phyloP scores from a whole-genome alignment of 345 rosid species.

The Ailanthus altissimus region DNA sequence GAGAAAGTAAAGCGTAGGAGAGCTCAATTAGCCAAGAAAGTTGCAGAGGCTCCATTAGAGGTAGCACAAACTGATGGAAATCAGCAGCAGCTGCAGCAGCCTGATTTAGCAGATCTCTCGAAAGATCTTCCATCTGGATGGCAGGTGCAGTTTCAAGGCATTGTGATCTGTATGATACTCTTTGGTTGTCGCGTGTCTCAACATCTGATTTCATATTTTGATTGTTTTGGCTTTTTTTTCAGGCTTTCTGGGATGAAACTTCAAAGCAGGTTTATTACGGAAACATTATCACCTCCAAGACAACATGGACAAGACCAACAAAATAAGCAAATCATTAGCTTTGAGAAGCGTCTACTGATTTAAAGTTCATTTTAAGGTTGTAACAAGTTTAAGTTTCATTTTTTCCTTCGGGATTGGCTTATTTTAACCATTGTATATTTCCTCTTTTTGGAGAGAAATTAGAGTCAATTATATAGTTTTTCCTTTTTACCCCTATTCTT shows the following conservation, averaged over 20 bases:
- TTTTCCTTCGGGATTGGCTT: too few relatives aligned
- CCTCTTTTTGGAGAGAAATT: neutral
- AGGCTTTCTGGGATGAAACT: slow-evolving; percentile 65
- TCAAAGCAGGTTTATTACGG: slow-evolving; percentile 67
- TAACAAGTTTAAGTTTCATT: neutral
- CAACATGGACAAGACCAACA: slow-evolving; percentile 62
- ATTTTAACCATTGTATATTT: neutral
- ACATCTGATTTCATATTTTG: neutral
- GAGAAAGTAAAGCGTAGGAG: slow-evolving; percentile 82
- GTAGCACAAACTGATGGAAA: slow-evolving; percentile 26
- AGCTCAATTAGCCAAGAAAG: slow-evolving; percentile 56
- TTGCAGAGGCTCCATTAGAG: slow-evolving; percentile 33
- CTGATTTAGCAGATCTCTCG: slow-evolving; percentile 57
- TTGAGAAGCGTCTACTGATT: neutral
- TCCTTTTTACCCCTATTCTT: neutral
- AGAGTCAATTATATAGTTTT: neutral
- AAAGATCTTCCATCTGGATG: slow-evolving; percentile 75
- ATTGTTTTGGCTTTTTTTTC: slow-evolving; percentile 2
- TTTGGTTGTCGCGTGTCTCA: neutral
- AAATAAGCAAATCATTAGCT: slow-evolving; percentile 21
- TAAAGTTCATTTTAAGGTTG: neutral
- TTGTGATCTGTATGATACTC: neutral
- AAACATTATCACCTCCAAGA: slow-evolving; percentile 53
- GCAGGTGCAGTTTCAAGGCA: slow-evolving; percentile 51
- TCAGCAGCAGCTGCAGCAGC: slow-evolving; percentile 37